Evolutionary conservation across 768 basidiomycete species (phyloP).

Genomic region (Kwoniella mangroviensis): DNA sequence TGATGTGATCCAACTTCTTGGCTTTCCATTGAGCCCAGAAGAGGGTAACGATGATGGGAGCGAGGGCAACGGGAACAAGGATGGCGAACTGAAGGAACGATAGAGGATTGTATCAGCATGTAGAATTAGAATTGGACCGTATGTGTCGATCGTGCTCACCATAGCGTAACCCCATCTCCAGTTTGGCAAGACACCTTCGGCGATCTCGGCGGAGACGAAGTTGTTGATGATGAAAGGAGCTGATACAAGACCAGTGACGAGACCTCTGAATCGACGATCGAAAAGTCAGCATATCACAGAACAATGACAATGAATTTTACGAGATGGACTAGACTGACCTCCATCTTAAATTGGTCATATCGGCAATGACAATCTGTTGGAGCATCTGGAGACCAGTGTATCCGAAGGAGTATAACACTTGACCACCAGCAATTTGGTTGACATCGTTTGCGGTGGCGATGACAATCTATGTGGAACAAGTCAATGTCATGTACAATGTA

Average conservation of each 20-base stretch:
- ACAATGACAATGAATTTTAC: background rate
- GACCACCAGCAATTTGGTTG: slow-evolving; percentile 51
- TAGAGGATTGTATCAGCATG: too few species aligned
- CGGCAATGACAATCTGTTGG: slow-evolving; percentile 59
- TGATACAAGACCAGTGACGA: slow-evolving; percentile 48
- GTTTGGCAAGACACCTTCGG: slow-evolving; percentile 51
- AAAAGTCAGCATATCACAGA: too few species aligned
- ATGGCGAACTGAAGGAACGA: slow-evolving; percentile 43
- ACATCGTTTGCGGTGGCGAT: slow-evolving; percentile 49
- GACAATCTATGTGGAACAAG: slow-evolving; percentile 25
- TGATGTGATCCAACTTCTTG: slow-evolving; percentile 26
- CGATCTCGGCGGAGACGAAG: slow-evolving; percentile 59
- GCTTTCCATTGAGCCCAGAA: slow-evolving; percentile 57
- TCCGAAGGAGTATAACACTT: slow-evolving; percentile 60
- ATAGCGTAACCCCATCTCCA: slow-evolving; percentile 60
- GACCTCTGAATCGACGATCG: slow-evolving; percentile 25
- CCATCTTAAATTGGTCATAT: slow-evolving; percentile 60
- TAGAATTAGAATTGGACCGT: too few species aligned
- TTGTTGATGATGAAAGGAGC: slow-evolving; percentile 59
- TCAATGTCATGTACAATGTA: background rate
- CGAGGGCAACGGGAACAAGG: slow-evolving; percentile 54
- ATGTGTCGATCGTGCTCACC: slow-evolving; percentile 21
- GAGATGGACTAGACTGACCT: slow-evolving; percentile 46
- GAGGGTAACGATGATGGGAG: slow-evolving; percentile 56
- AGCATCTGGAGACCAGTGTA: slow-evolving; percentile 59